phyloP scores from a whole-genome alignment of 495 filamentous ascomycete species.

The Neurospora sp. region DNA sequence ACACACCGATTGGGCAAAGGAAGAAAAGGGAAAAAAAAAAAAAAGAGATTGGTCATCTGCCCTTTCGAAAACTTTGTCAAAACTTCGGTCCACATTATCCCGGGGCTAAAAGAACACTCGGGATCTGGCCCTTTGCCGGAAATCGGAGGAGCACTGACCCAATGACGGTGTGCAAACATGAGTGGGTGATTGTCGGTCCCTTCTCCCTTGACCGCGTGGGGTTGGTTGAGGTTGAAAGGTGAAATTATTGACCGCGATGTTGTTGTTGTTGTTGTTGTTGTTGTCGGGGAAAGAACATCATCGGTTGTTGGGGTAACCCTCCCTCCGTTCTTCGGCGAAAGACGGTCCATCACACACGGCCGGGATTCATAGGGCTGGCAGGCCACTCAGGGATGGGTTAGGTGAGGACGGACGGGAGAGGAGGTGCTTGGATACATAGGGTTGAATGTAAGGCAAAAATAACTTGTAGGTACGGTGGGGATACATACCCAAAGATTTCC shows the following conservation, averaged over 20 bases:
- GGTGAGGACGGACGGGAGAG: neutral
- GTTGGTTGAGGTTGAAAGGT: neutral
- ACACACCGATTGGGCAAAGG: neutral
- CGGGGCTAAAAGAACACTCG: neutral
- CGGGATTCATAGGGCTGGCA: neutral
- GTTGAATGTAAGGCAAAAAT: neutral
- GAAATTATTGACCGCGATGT: neutral
- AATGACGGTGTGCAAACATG: neutral
- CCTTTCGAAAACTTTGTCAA: neutral
- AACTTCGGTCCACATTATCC: neutral
- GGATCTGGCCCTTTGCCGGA: neutral
- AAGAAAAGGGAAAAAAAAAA: neutral
- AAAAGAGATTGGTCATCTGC: neutral
- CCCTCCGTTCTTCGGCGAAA: neutral
- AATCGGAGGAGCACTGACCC: neutral
- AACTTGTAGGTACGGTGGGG: neutral
- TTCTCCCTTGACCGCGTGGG: neutral
- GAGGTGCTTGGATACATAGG: neutral
- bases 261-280: neutral
- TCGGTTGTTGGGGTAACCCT: neutral
- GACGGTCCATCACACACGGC: neutral
- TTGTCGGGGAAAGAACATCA: neutral
- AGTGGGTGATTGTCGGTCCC: neutral
- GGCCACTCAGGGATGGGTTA: neutral
- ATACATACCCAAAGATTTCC: neutral